Percentiles rank a stretch among this genome's conserved stretches.
Evolutionary conservation across 179 eudicot genomes (phyloP).

Genomic region (Beta lomatogona): DNA sequence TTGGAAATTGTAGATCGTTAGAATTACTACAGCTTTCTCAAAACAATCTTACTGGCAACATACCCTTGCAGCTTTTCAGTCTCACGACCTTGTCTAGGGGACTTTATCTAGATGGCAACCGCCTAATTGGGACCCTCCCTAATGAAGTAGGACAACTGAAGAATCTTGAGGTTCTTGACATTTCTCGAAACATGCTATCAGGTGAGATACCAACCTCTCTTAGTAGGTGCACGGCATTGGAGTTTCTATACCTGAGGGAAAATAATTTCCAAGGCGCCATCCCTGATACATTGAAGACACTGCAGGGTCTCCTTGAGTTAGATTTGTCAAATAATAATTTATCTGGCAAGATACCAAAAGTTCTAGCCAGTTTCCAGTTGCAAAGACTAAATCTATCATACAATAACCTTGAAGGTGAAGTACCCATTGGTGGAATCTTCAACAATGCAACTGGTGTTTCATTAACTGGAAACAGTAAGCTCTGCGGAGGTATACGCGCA

Average conservation of each 20-base stretch:
- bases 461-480: conserved; percentile 22
- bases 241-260: neutral
- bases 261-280: conserved; percentile 29
- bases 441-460: conserved; percentile 10
- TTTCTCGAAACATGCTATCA: conserved; percentile 24
- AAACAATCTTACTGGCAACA: conserved; percentile 26
- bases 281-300: conserved; percentile 25
- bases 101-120: conserved; percentile 21
- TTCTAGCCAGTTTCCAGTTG: conserved; percentile 11
- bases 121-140: conserved; percentile 26
- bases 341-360: conserved; percentile 20
- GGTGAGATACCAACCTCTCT: conserved; percentile 34
- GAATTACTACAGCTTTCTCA: conserved; percentile 6
- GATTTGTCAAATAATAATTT: conserved; percentile 28
- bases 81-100: neutral
- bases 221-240: conserved; percentile 20
- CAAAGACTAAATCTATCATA: conserved; percentile 23
- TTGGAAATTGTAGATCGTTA: conserved; percentile 25
- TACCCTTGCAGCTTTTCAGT: conserved; percentile 19
- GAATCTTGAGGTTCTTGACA: neutral
- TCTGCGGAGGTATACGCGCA: conserved; percentile 33
- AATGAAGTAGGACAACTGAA: conserved; percentile 26
- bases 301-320: conserved; percentile 20
- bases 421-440: conserved; percentile 25
- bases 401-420: conserved; percentile 32